These are phyloP conservation scores for Alternaria triticina DNA, from an alignment of 2,329 filamentous ascomycete species.

Conservation along the genomic window DNA sequence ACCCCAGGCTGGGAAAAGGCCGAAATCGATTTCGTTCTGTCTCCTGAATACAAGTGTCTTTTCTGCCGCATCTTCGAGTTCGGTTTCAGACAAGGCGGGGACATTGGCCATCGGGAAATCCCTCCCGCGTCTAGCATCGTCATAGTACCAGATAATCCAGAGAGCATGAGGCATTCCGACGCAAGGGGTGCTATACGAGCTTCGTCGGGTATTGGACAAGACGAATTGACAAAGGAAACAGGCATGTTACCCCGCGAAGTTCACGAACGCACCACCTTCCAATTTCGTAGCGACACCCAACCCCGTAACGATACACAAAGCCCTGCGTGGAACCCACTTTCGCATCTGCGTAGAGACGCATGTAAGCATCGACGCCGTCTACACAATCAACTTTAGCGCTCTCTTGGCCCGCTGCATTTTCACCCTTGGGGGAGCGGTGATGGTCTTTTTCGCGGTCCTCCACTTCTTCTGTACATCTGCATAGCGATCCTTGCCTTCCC, in stretches of 20 bases:
- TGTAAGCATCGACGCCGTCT: background rate
- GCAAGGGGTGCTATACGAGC: background rate
- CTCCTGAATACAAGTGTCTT: background rate
- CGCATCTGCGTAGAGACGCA: background rate
- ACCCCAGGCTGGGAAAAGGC: conserved; percentile 35
- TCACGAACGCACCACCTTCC: too few species aligned
- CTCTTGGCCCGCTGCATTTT: background rate
- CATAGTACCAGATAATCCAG: too few species aligned
- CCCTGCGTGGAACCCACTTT: background rate
- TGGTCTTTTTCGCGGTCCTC: background rate
- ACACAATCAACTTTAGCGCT: background rate
- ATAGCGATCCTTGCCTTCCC: background rate
- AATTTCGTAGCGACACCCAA: too few species aligned
- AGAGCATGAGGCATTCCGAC: too few species aligned
- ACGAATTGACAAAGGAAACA: too few species aligned
- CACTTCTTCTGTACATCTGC: background rate
- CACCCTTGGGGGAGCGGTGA: background rate
- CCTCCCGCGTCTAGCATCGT: background rate
- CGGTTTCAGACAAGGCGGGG: background rate
- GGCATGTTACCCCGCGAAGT: too few species aligned
- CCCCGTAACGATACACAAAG: background rate
- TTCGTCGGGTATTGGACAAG: background rate
- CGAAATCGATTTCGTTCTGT: conserved; percentile 29
- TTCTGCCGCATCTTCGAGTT: background rate
- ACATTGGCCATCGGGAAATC: background rate